phyloP scores from a whole-genome alignment of 1,284 basidiomycete species.

The Heliocybe sulcata region DNA sequence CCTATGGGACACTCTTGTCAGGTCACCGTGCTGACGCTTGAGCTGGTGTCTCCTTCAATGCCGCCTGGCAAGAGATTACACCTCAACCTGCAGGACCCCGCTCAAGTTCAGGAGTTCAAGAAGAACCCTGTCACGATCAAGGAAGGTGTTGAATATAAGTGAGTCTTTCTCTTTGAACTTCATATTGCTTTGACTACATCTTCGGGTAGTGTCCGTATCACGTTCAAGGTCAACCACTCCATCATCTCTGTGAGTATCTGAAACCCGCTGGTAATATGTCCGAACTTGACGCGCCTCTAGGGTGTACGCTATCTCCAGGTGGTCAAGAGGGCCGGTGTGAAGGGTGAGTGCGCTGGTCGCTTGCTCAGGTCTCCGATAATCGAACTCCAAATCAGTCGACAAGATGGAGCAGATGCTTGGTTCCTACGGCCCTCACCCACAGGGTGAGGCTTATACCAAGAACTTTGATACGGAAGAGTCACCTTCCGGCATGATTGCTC shows the following conservation, averaged over 20 bases:
- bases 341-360: constrained; percentile 33
- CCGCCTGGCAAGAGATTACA: constrained; percentile 53
- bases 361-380: constrained; percentile 7
- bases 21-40: constrained; percentile 66
- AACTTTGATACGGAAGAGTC: constrained; percentile 75
- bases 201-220: constrained; percentile 59
- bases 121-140: constrained; percentile 74
- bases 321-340: constrained; percentile 70
- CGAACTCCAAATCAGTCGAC: constrained; percentile 50
- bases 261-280: not conserved
- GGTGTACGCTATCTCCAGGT: constrained; percentile 82
- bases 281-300: constrained; percentile 24
- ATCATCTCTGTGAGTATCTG: constrained; percentile 64
- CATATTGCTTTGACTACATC: constrained; percentile 1
- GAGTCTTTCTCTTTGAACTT: constrained; percentile 14
- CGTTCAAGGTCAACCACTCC: constrained; percentile 78
- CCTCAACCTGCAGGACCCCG: constrained; percentile 47
- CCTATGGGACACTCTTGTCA: constrained; percentile 19
- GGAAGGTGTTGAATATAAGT: constrained; percentile 84
- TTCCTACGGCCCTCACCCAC: constrained; percentile 68
- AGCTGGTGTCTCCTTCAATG: constrained; percentile 61
- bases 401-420: constrained; percentile 89
- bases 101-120: constrained; percentile 43
- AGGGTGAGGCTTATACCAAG: constrained; percentile 54
- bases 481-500: constrained; percentile 78